Base-by-base conservation (phyloP, 2,329 filamentous ascomycete species). In the Exophiala spinifera region DNA sequence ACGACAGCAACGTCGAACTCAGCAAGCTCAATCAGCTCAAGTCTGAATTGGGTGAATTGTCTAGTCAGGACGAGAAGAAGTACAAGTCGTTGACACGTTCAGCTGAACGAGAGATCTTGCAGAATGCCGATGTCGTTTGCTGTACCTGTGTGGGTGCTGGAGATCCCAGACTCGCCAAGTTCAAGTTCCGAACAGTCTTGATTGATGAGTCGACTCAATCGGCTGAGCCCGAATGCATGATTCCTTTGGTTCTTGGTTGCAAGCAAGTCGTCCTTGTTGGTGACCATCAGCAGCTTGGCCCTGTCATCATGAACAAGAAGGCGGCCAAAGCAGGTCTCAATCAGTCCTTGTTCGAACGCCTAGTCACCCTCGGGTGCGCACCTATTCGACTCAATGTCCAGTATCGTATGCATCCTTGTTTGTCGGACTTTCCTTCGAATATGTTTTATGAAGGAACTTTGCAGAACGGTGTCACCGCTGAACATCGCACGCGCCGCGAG, bases 261-360 rank as follows among this genome's bases (percentile, higher is more conserved):
- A 99, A 99, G 76, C 94, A 99, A 72, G 91, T 96, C 46, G 94
- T 99, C n/a, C 82, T 99, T 33, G 94, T 99, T 39, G 94, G 94
- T 68, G 94, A 99, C 68, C 94, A 99, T 73, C 95, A 97, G 72
- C 94, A 99, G 71, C 83, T 99, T 61, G 94, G 94, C 0, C 94
- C 94, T 1, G 94, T 99, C 65, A 97, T 99, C 69, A 99, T 99
- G 92, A 99, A 99, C 80, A 99, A 99, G 81, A 97, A 97, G 74
- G 94, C 94, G 13, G 94, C 94, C 58, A 97, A 97, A 74, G 94
- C 94, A 51, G 94, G 94, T 57, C 79, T 99, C 14, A 96, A 97
- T 73, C 94, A 97, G 72, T 97, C 92, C n/a, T 79, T 99, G 8
- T 99, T 99, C 67, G 94, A 99, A 75, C 90, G 94, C 65, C 80